These are phyloP conservation scores for Ceriops tagal DNA, from an alignment of 345 rosid genomes.

Conservation along the genomic window DNA sequence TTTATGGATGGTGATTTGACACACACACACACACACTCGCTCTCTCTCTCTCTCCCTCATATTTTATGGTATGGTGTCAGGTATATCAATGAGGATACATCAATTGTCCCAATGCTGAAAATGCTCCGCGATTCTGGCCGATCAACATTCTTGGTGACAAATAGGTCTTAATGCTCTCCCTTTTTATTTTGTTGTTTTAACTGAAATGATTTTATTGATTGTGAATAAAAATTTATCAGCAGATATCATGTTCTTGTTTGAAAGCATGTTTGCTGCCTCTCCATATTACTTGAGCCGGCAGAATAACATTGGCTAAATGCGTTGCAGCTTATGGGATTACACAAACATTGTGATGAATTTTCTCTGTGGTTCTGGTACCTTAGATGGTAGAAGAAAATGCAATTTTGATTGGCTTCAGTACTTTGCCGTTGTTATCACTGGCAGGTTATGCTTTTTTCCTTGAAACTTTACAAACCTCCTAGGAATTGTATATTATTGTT, in stretches of 20 bases:
- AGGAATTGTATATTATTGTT: background rate
- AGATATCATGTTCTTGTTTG: background rate
- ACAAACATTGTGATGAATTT: conserved; percentile 95
- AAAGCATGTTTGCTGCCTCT: background rate
- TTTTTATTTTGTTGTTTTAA: background rate
- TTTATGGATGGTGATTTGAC: background rate
- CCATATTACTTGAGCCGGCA: background rate
- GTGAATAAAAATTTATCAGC: background rate
- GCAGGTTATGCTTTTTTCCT: conserved; percentile 53
- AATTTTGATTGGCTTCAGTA: conserved; percentile 87
- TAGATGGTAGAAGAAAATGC: conserved; percentile 39
- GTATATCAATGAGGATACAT: conserved; percentile 75
- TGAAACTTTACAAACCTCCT: background rate
- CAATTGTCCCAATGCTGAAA: conserved; percentile 76
- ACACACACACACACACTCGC: too few species aligned
- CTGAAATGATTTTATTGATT: background rate
- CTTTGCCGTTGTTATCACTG: conserved; percentile 92
- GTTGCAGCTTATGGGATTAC: conserved; percentile 97
- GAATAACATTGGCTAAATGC: conserved; percentile 14
- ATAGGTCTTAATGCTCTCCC: conserved; percentile 48
- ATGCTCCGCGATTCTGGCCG: conserved; percentile 95
- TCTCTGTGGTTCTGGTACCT: conserved; percentile 55
- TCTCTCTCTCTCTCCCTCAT: background rate
- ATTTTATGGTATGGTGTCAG: conserved; percentile 29
- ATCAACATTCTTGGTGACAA: conserved; percentile 93